These are phyloP conservation scores for Parathielavia hyrcaniae DNA, from an alignment of 495 filamentous ascomycete species.

Conservation along the genomic window DNA sequence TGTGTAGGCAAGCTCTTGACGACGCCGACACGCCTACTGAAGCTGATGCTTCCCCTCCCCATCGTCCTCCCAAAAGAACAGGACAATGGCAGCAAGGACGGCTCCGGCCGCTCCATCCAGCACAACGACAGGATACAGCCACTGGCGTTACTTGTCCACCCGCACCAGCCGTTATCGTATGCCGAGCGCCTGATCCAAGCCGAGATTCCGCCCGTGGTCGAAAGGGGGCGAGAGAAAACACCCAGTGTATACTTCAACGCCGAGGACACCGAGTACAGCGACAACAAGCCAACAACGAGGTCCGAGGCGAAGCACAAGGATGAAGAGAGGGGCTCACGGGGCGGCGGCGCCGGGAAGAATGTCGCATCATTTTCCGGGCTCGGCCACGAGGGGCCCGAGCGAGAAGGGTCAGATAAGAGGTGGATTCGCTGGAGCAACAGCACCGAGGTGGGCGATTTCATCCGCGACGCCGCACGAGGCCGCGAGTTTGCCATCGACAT, in stretches of 20 bases:
- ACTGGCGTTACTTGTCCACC: conserved; percentile 81
- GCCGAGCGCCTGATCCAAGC: conserved; percentile 86
- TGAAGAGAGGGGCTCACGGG: conserved; percentile 1
- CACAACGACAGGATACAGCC: conserved; percentile 64
- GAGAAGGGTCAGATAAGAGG: conserved; percentile 38
- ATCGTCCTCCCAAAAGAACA: conserved; percentile 50
- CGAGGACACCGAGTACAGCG: conserved; percentile 61
- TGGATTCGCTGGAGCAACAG: conserved; percentile 88
- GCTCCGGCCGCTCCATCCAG: conserved; percentile 35
- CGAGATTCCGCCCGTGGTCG: conserved; percentile 68
- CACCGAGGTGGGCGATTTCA: conserved; percentile 92
- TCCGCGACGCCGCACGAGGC: conserved; percentile 78
- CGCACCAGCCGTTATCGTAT: conserved; percentile 88
- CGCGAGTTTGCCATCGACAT: conserved; percentile 82
- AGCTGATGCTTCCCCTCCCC: conserved; percentile 77
- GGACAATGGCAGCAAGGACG: conserved; percentile 42
- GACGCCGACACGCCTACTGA: conserved; percentile 82
- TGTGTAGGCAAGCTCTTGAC: conserved; percentile 75
- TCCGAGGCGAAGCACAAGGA: conserved; percentile 27
- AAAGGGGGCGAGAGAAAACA: conserved; percentile 55
- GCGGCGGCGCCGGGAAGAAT: conserved; percentile 23
- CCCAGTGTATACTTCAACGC: conserved; percentile 76
- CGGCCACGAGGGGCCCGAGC: conserved; percentile 46
- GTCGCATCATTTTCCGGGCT: conserved; percentile 57
- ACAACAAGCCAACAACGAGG: conserved; percentile 34